Conservation (phyloP, 805 yeast genomes). For the Danielia oregonensis region DNA sequence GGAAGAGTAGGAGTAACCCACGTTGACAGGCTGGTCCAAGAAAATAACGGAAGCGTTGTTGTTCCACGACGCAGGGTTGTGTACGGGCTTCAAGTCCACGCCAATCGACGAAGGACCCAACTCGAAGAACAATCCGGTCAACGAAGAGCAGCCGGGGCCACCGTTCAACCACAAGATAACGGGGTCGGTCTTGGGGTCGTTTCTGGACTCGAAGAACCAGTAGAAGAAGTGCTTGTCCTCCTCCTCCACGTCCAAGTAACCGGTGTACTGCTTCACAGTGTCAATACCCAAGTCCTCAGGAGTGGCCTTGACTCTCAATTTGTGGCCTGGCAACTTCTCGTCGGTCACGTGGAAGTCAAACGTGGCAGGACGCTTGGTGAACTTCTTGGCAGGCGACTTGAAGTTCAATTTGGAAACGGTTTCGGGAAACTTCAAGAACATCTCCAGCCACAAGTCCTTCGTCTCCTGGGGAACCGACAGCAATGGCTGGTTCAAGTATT, state of each 20-base stretch:
- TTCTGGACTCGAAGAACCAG: slow-evolving; percentile 15
- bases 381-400: slow-evolving; percentile 46
- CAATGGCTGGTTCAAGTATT: slow-evolving; percentile 48
- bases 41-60: slow-evolving; percentile 10
- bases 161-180: slow-evolving; percentile 12
- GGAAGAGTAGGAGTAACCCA: slow-evolving; percentile 39
- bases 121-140: slow-evolving; percentile 9
- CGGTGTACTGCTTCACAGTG: slow-evolving; percentile 7
- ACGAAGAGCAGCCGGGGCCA: slow-evolving; percentile 10
- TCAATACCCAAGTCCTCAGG: slow-evolving; percentile 18
- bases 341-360: slow-evolving; percentile 39
- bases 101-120: slow-evolving; percentile 9
- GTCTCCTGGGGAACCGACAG: slow-evolving; percentile 48
- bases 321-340: slow-evolving; percentile 35
- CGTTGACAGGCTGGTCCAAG: slow-evolving; percentile 12
- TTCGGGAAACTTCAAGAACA: slow-evolving; percentile 59
- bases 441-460: slow-evolving; percentile 57
- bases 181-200: slow-evolving; percentile 10
- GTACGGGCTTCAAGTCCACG: slow-evolving; percentile 7
- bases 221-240: slow-evolving; percentile 10
- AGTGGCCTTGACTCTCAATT: slow-evolving; percentile 18
- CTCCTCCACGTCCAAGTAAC: slow-evolving; percentile 9
- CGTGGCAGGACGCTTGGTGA: slow-evolving; percentile 13
- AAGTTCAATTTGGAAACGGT: slow-evolving; percentile 48
- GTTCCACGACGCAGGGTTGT: slow-evolving; percentile 10